phyloP scores from a whole-genome alignment of 768 basidiomycete genomes.

The Coprinellus micaceus region DNA sequence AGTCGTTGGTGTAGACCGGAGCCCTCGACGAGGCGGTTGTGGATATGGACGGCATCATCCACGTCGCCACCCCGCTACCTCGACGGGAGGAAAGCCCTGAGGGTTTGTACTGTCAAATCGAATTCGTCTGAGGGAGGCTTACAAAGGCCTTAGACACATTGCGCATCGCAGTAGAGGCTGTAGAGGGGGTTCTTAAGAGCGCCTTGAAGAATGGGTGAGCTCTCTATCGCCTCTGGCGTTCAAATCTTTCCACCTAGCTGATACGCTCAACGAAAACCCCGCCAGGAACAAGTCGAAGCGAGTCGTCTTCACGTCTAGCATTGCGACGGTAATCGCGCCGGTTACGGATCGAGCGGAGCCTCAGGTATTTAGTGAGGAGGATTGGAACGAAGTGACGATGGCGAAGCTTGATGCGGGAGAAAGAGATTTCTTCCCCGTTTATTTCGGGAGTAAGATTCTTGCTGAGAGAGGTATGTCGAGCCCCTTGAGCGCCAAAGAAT shows the following conservation, averaged over 20 bases:
- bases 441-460: neutral
- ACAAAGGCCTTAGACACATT: too few species aligned
- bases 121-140: too few species aligned
- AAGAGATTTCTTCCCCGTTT: neutral
- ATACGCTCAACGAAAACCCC: too few species aligned
- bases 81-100: conserved; percentile 2
- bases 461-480: neutral
- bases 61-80: conserved; percentile 64
- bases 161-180: conserved; percentile 62
- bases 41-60: conserved; percentile 58
- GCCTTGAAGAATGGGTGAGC: conserved; percentile 34
- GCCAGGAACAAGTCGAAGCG: too few species aligned
- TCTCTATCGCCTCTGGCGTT: neutral
- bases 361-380: too few species aligned
- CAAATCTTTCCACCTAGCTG: too few species aligned
- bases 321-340: too few species aligned
- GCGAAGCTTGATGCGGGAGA: neutral
- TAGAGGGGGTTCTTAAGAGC: conserved; percentile 51
- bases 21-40: conserved; percentile 73
- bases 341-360: too few species aligned
- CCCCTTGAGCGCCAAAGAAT: neutral
- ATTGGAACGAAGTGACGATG: too few species aligned
- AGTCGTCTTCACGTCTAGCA: too few species aligned
- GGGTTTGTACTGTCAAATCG: too few species aligned
- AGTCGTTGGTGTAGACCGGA: conserved; percentile 35